Base-by-base conservation (phyloP, 129 eudicot genomes). In the Flaveria brownii region DNA sequence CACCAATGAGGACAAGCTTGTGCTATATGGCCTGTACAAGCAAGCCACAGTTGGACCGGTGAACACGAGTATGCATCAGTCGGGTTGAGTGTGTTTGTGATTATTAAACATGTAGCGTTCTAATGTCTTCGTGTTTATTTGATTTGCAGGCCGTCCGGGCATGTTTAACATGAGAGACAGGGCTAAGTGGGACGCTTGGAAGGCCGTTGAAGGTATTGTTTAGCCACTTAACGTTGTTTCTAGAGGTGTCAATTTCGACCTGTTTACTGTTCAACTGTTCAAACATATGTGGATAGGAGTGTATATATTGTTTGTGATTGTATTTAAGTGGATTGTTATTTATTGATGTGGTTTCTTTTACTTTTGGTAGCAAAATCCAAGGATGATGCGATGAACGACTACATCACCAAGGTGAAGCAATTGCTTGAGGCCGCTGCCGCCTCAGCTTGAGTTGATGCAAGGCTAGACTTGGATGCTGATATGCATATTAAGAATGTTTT, bases 171-270 rank as follows among this genome's bases (percentile, higher is more conserved):
- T 77, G 91, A 91, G 78, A 85, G 97, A 87, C 70, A 86, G 89
- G 78, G 96, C 96, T 45, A 95, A 95, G 81, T 95, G 99, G 99
- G 99, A 95, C 85, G 94, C 97, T 11, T 95, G 99, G 99, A 89
- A 95, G 89, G 94, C 90, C 11, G 90, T 85, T 63, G 96, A 95
- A 87, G 96, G 97, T 94, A 85, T 6, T 71, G 14, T 22, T 46
- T 56, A 47, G n/a, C 73, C 18, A 28, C 69, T 73, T 41, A 57
- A 59, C 36, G 1, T 57, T 23, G 14, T 9, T 18, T 55, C 61
- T 8, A 57, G 17, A 57, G 33, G 26, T 60, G 33, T 10, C 16
- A 25, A 11, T 5, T 68, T 74, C 54, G 75, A 51, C 10, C 23
- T 2, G 59, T 52, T 52, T n/a, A 52, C 57, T 16, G 9, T 43